Evolutionary conservation across 768 basidiomycete species (phyloP).

Genomic region (Psilocybe azurescens): DNA sequence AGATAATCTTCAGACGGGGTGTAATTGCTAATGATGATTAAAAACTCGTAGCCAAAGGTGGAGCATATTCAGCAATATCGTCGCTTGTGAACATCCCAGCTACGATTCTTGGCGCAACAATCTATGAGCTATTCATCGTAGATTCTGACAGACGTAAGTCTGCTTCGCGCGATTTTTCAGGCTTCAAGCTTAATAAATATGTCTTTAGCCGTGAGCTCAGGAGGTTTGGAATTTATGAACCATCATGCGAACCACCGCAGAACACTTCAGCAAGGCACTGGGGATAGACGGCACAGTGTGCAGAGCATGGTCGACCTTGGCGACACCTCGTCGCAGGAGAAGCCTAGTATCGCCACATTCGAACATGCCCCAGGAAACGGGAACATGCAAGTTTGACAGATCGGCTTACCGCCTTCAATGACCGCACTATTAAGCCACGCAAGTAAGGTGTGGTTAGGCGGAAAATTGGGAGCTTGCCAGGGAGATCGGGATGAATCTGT

Average conservation of each 20-base stretch:
- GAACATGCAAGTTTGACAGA: neutral
- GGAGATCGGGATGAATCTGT: neutral
- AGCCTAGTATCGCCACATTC: slow-evolving; percentile 19
- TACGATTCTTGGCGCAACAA: slow-evolving; percentile 53
- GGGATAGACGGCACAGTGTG: slow-evolving; percentile 19
- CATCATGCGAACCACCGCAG: slow-evolving; percentile 27
- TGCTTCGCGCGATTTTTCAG: neutral
- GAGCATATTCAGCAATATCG: slow-evolving; percentile 62
- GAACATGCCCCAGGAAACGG: slow-evolving; percentile 16
- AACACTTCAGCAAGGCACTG: slow-evolving; percentile 15
- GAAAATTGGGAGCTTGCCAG: neutral
- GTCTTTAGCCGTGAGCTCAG: slow-evolving; percentile 26
- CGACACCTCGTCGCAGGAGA: slow-evolving; percentile 23
- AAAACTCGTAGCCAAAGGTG: slow-evolving; percentile 47
- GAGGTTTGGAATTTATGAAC: slow-evolving; percentile 27
- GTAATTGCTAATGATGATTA: neutral
- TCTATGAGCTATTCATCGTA: slow-evolving; percentile 62
- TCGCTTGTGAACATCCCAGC: slow-evolving; percentile 73
- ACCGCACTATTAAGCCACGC: neutral
- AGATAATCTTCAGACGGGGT: neutral
- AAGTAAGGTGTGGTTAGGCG: no score
- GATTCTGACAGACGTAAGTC: slow-evolving; percentile 64
- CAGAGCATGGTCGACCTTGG: slow-evolving; percentile 21
- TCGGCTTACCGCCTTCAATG: neutral
- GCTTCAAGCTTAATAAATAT: neutral